Conservation (phyloP, 2,329 filamentous ascomycete species). For the Phaeosphaeriaceae sp. region DNA sequence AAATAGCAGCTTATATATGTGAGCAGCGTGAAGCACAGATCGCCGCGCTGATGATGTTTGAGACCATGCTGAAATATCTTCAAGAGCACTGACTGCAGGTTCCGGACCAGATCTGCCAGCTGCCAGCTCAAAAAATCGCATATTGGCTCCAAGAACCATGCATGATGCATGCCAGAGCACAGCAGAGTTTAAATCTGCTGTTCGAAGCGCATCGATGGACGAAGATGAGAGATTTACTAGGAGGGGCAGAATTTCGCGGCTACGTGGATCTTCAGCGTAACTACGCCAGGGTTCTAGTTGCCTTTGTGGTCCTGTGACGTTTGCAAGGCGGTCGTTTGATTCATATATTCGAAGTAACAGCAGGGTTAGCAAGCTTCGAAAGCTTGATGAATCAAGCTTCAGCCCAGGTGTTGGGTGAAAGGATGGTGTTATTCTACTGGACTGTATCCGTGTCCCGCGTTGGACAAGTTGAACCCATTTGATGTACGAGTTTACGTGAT, state of each 20-base stretch:
- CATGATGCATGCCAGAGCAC: constrained; percentile 62
- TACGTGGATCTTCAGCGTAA: constrained; percentile 57
- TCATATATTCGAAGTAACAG: constrained; percentile 43
- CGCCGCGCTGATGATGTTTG: constrained; percentile 58
- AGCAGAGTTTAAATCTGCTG: constrained; percentile 57
- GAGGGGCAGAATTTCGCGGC: constrained; percentile 48
- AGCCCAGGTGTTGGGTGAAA: constrained; percentile 41
- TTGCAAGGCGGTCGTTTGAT: constrained; percentile 42
- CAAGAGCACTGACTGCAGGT: constrained; percentile 56
- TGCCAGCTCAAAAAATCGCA: constrained; percentile 60
- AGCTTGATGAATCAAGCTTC: constrained; percentile 38
- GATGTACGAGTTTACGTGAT: constrained; percentile 48
- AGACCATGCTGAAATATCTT: constrained; percentile 59
- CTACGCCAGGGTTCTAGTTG: constrained; percentile 48
- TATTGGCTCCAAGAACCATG: constrained; percentile 59
- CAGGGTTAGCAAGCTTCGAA: constrained; percentile 40
- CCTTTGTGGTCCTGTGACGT: constrained; percentile 30
- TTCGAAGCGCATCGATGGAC: constrained; percentile 52
- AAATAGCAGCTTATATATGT: constrained; percentile 59
- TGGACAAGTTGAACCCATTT: constrained; percentile 43
- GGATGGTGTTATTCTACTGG: constrained; percentile 41
- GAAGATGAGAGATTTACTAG: constrained; percentile 46
- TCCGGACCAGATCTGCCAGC: constrained; percentile 57
- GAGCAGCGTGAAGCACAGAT: constrained; percentile 59
- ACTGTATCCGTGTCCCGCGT: constrained; percentile 37